A percentile compares a stretch with the other conserved stretches of the same genome.
phyloP scores from a whole-genome alignment of 805 yeast genomes.

The Yarrowia yakushimensis region DNA sequence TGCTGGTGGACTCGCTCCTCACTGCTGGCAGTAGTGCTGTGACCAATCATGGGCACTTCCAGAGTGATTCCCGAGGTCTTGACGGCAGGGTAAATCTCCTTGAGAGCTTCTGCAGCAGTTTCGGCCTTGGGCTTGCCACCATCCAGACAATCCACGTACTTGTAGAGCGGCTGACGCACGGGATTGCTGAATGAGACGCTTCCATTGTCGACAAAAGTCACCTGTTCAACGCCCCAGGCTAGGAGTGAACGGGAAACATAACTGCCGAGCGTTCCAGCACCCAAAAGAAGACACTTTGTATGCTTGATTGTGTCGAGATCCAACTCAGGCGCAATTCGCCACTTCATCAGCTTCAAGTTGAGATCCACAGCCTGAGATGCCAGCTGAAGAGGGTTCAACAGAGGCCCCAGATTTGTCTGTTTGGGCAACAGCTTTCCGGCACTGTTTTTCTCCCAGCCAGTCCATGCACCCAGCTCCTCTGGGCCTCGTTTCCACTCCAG shows the following conservation, averaged over 20 bases:
- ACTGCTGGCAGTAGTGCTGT: constrained; percentile 53
- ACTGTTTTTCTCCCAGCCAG: constrained; percentile 89
- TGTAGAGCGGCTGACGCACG: constrained; percentile 85
- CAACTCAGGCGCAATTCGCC: constrained; percentile 87
- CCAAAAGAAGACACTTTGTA: constrained; percentile 72
- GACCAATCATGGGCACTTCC: constrained; percentile 96
- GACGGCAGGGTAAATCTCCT: constrained; percentile 75
- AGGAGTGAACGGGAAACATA: constrained; percentile 80
- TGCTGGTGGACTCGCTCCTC: constrained; percentile 50
- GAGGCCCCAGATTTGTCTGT: constrained; percentile 72
- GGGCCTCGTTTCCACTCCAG: constrained; percentile 24
- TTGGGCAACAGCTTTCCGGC: constrained; percentile 74
- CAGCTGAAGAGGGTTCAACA: constrained; percentile 74
- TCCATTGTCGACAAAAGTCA: constrained; percentile 89
- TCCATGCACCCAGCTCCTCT: constrained; percentile 34
- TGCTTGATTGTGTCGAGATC: constrained; percentile 61
- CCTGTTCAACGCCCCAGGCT: constrained; percentile 91
- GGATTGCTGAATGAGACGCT: constrained; percentile 89
- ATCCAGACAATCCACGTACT: constrained; percentile 71
- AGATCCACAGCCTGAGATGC: constrained; percentile 92
- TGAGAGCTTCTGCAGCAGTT: constrained; percentile 70
- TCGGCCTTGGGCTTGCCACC: constrained; percentile 76
- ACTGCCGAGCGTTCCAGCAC: constrained; percentile 95
- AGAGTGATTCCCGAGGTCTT: constrained; percentile 57
- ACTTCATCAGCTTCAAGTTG: constrained; percentile 88